These are phyloP conservation scores for Ciborinia camelliae DNA, from an alignment of 2,329 filamentous ascomycete species.

Conservation along the genomic window DNA sequence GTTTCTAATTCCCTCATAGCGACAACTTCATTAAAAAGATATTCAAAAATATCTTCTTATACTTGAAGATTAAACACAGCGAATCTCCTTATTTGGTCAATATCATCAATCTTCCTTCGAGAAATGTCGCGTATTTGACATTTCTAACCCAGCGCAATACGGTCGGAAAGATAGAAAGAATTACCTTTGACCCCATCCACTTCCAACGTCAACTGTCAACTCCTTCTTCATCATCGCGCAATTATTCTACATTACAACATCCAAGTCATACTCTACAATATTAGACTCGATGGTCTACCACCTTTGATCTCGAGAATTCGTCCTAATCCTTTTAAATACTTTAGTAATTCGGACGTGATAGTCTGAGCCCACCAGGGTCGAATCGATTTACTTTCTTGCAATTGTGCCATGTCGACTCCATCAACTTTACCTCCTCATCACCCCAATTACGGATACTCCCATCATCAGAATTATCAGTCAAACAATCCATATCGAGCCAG, in stretches of 20 bases:
- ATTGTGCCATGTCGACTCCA: constrained; percentile 68
- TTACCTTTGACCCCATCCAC: constrained; percentile 18
- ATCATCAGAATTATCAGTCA: constrained; percentile 53
- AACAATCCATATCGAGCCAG: constrained; percentile 51
- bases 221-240: constrained; percentile 9
- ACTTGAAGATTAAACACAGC: not conserved
- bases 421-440: constrained; percentile 69
- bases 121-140: constrained; percentile 19
- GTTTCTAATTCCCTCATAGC: not conserved
- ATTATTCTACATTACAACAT: constrained; percentile 5
- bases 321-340: not conserved
- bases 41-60: constrained; percentile 2
- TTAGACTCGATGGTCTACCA: constrained; percentile 7
- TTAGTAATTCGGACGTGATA: constrained; percentile 15
- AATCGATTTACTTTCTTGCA: constrained; percentile 22
- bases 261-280: not conserved
- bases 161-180: constrained; percentile 20
- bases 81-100: not conserved
- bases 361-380: constrained; percentile 25
- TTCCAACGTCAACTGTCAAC: constrained; percentile 18
- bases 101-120: not conserved
- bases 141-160: constrained; percentile 16
- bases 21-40: not conserved
- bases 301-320: not conserved
- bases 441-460: constrained; percentile 60